These are phyloP conservation scores for Gossypium schwendimanii DNA, from an alignment of 441 rosid species.

Conservation along the genomic window DNA sequence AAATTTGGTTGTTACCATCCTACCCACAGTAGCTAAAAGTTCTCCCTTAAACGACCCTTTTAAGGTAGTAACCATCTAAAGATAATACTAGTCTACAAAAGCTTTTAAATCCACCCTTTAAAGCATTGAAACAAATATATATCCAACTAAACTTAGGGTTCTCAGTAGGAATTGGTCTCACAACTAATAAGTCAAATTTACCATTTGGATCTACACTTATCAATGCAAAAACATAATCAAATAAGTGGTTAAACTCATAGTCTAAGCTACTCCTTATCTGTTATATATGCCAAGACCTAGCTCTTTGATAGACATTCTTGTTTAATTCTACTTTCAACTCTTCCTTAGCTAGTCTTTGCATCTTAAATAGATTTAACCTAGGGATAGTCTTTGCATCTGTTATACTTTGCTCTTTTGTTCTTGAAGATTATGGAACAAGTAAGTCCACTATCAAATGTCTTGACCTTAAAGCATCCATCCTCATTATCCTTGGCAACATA, in stretches of 20 bases:
- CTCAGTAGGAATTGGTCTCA: not conserved
- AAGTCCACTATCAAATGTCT: not conserved
- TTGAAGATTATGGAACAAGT: not conserved
- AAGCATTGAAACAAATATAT: too few relatives aligned
- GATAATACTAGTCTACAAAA: not conserved
- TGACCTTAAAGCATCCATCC: not conserved
- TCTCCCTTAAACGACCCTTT: not conserved
- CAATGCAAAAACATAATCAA: not conserved
- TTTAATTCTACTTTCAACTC: not conserved
- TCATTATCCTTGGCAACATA: not conserved
- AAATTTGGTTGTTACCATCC: not conserved
- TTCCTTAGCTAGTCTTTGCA: not conserved
- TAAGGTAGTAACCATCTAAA: not conserved
- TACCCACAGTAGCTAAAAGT: too few relatives aligned
- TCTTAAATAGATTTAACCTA: not conserved
- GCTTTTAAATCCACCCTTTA: not conserved
- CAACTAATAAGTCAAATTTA: not conserved
- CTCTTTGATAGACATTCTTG: not conserved
- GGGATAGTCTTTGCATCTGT: too few relatives aligned
- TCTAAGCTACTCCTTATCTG: not conserved
- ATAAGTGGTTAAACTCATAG: not conserved
- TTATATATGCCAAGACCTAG: not conserved
- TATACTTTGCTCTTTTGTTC: not conserved
- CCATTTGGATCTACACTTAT: not conserved
- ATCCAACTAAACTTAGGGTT: not conserved